These are phyloP conservation scores for Sclerotinia sclerotiorum DNA, from an alignment of 2,329 filamentous ascomycete species.

Conservation along the genomic window DNA sequence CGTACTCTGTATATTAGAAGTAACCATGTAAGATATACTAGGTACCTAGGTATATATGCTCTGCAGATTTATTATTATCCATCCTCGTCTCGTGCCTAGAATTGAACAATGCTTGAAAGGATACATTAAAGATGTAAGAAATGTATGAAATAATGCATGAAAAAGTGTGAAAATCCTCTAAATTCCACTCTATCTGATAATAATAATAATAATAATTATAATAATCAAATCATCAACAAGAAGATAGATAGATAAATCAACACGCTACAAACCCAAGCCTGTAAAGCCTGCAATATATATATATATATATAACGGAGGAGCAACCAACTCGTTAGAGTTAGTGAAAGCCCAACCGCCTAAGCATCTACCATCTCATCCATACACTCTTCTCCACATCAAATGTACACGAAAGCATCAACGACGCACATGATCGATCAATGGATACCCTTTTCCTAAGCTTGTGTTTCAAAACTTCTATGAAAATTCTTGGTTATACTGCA, in stretches of 20 bases:
- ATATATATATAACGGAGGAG: too few relatives aligned
- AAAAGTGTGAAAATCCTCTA: background rate
- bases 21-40: background rate
- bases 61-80: background rate
- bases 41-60: too few relatives aligned
- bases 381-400: conserved; percentile 3
- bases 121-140: background rate
- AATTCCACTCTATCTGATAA: background rate
- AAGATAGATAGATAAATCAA: too few relatives aligned
- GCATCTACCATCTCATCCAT: background rate
- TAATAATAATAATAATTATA: too few relatives aligned
- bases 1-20: background rate
- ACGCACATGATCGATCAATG: background rate
- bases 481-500: background rate
- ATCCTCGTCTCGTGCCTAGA: background rate
- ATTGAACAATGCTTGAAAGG: background rate
- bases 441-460: background rate
- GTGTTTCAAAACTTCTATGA: background rate
- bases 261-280: too few relatives aligned
- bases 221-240: background rate
- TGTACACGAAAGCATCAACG: conserved; percentile 11
- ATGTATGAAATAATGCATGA: background rate
- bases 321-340: too few relatives aligned
- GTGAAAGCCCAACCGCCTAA: background rate
- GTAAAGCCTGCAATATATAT: background rate